Base-by-base conservation (phyloP, 2,329 filamentous ascomycete genomes). In the Volutella citrinella region DNA sequence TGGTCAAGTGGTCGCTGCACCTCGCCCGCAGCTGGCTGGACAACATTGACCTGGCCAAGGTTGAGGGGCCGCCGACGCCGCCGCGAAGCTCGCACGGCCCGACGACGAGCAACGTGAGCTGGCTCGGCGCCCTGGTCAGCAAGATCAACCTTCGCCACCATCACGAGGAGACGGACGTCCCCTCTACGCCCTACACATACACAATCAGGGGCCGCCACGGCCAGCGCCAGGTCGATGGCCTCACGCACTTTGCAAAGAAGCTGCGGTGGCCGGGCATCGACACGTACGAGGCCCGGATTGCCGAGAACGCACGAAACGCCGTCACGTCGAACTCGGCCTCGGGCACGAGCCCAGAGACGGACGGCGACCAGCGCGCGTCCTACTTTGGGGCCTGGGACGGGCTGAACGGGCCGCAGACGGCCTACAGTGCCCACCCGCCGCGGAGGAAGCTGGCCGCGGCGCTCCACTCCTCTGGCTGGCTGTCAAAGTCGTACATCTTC, bases 1-100 rank as follows among this genome's bases (percentile, higher is more conserved):
- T 75, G n/a, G 77, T 84, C 14, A 80, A 76, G 49, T 84, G 80
- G 80, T 82, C 80, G 5, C 60, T 84, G 23, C 64, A 82, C 24
- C 65, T 84, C 19, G 80, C 80, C 12, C 68, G 78, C 17, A 69
- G 71, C 26, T 84, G 80, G 80, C 67, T 84, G n/a, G 76, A 83
- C 42, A 84, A 84, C 40, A 80, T 84, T 19, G 69, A 72, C 8
- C 64, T 84, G 16, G 66, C 71, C 32, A 73, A 68, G 43, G 59
- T 65, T 17, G 61, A 67, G 30, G 46, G 54, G 12, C 26, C 47
- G 4, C 29, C 40, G 12, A 22, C 20, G 9, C 20, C 20, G 9
- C 20, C 20, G 20, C 8, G 12, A 12, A 22, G 20, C 20, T 8
- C 9, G 9, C 20, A 22, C 20, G 20, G 8, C 20, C 20, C 20